Base-by-base conservation (phyloP, 345 rosid genomes). In the Mallotus nudiflorus region DNA sequence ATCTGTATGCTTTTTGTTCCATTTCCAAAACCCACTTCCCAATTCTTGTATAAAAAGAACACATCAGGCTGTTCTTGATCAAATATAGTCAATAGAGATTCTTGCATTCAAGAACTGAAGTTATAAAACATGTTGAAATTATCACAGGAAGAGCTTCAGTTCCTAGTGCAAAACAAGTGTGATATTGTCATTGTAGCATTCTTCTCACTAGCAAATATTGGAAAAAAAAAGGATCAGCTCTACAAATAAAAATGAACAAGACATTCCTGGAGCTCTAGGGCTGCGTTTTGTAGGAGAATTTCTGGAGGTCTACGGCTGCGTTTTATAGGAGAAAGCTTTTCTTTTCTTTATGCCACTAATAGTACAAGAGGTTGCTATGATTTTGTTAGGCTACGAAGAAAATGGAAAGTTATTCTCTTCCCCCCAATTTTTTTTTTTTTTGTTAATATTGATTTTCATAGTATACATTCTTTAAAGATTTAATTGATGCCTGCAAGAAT, bases 231-330 rank as follows among this genome's bases (percentile, higher is more conserved):
- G n/a, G 46, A 42, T 42, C 9, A 61, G n/a, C n/a, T n/a, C 12
- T 33, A 4, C 22, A 35, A 35, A 45, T 27, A 59, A 15, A n/a
- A n/a, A n/a, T 37, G 10, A 60, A 37, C 29, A 61, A 39, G 49
- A 61, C 5, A 81, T 87, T 28, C 87, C 87, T 57, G 91, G 91
- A 63, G 61, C 72, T 20, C 68, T 83, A 74, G 88, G 88, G 10
- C 44, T 87, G 3, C 87, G 88, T 66, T 72, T n/a, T n/a, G n/a
- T n/a, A n/a, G n/a, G n/a, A n/a, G n/a, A n/a, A n/a, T n/a, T n/a
- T n/a, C n/a, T n/a, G n/a, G n/a, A n/a, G n/a, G n/a, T n/a, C n/a
- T n/a, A n/a, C n/a, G n/a, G n/a, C n/a, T n/a, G n/a, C n/a, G n/a
- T n/a, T n/a, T 76, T 51, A 15, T 81, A 0, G 88, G 88, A 13